Evolutionary conservation across 441 rosid species (phyloP).

Genomic region (Raphanus hybrid): DNA sequence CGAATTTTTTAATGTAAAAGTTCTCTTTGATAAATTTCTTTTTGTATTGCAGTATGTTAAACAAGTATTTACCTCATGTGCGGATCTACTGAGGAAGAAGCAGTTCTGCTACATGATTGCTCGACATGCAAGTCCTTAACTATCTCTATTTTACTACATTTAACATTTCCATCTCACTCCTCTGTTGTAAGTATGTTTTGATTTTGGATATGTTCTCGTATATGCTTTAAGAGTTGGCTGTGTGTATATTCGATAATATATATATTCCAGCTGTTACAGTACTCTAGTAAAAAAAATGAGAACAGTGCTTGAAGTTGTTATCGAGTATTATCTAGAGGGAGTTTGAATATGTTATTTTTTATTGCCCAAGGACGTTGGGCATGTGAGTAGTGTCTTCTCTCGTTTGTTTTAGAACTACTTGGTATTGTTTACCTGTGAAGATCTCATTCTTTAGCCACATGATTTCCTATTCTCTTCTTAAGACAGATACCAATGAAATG

Average conservation of each 20-base stretch:
- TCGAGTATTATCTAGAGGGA: background rate
- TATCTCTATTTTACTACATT: constrained; percentile 1
- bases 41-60: constrained; percentile 66
- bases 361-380: background rate
- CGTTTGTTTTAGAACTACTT: background rate
- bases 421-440: background rate
- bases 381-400: background rate
- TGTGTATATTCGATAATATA: background rate
- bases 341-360: background rate
- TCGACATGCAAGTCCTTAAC: constrained; percentile 66
- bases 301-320: constrained; percentile 12
- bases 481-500: background rate
- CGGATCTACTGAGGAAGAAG: constrained; percentile 63
- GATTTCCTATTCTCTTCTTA: background rate
- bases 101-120: constrained; percentile 84
- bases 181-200: constrained; percentile 12
- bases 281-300: constrained; percentile 1
- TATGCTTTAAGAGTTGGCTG: constrained; percentile 11
- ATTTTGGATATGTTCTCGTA: constrained; percentile 19
- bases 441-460: background rate
- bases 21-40: constrained; percentile 32
- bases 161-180: background rate
- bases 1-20: background rate
- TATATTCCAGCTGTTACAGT: background rate
- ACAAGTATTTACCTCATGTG: constrained; percentile 71